A percentile compares a stretch with the other conserved stretches of the same genome.
Evolutionary conservation across 2,329 filamentous ascomycete genomes (phyloP).

Genomic region (Pseudogymnoascus sp.): DNA sequence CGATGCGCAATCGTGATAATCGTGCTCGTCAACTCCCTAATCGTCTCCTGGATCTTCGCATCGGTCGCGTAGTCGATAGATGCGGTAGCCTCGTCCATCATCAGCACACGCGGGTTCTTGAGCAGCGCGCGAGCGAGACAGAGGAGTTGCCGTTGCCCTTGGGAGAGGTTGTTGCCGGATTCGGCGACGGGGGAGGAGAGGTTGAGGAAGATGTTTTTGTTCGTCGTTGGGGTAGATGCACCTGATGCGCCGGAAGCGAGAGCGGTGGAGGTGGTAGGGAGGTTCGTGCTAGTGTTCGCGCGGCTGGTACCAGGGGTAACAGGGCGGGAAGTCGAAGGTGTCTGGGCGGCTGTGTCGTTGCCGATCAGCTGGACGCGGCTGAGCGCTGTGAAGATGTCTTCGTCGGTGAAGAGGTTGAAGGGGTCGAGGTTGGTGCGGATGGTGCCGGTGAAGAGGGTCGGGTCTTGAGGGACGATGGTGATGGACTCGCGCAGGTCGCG

Average conservation of each 20-base stretch:
- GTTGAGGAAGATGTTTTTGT: conserved; percentile 93
- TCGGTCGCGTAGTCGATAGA: conserved; percentile 97
- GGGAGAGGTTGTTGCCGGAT: conserved; percentile 88
- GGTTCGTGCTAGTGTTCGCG: conserved; percentile 16
- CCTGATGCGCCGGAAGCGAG: conserved; percentile 22
- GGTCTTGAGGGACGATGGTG: conserved; percentile 96
- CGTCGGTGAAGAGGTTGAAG: conserved; percentile 80
- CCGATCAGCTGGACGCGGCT: conserved; percentile 83
- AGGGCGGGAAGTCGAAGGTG: conserved; percentile 26
- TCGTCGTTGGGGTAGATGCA: conserved; percentile 47
- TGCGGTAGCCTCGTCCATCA: conserved; percentile 98
- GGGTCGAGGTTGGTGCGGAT: conserved; percentile 90
- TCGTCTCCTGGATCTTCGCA: conserved; percentile 90
- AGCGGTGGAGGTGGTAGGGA: conserved; percentile 27
- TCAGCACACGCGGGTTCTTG: conserved; percentile 83
- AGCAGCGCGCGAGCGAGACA: conserved; percentile 90
- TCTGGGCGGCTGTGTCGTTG: conserved; percentile 24
- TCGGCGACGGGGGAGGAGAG: conserved; percentile 77
- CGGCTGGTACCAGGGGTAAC: conserved; percentile 14
- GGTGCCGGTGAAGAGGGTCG: conserved; percentile 87
- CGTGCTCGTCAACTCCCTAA: conserved; percentile 86
- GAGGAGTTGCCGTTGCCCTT: conserved; percentile 89
- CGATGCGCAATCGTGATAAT: conserved; percentile 96
- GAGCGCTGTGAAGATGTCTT: conserved; percentile 80
- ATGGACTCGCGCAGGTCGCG: conserved; percentile 88